These are phyloP conservation scores for Colletotrichum spaethianum DNA, from an alignment of 2,329 filamentous ascomycete genomes.

Conservation along the genomic window DNA sequence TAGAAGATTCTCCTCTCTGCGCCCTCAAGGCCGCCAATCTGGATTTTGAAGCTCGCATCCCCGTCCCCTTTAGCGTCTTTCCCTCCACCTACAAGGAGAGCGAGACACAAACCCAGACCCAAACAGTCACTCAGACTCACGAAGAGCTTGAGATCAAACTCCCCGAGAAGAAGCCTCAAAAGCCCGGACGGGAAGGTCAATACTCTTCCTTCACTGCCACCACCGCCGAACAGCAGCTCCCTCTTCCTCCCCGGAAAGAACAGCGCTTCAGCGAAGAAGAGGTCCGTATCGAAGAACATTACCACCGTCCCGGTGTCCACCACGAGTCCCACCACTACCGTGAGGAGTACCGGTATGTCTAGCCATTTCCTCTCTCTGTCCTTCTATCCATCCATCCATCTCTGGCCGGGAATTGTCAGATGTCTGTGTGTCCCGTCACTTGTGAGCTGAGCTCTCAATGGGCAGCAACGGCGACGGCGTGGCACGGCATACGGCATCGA, in stretches of 20 bases:
- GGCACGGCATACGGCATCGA: slow-evolving; percentile 23
- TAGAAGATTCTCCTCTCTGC: slow-evolving; percentile 75
- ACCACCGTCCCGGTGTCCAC: slow-evolving; percentile 79
- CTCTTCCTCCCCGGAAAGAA: slow-evolving; percentile 64
- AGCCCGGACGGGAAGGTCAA: slow-evolving; percentile 99
- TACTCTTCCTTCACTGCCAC: slow-evolving; percentile 80
- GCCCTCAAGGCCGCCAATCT: slow-evolving; percentile 89
- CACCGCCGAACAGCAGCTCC: slow-evolving; percentile 69
- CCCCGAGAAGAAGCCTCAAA: slow-evolving; percentile 63
- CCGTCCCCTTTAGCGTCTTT: slow-evolving; percentile 99
- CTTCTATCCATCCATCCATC: slow-evolving; percentile 21
- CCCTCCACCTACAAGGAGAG: slow-evolving; percentile 91
- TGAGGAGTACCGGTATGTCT: slow-evolving; percentile 69
- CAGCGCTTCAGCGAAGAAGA: slow-evolving; percentile 84
- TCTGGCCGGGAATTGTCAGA: background rate
- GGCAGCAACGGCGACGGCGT: background rate
- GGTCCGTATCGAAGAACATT: slow-evolving; percentile 82
- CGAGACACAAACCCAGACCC: slow-evolving; percentile 55
- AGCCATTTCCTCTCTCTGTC: slow-evolving; percentile 6
- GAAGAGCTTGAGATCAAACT: slow-evolving; percentile 92
- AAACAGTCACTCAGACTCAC: slow-evolving; percentile 73
- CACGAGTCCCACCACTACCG: slow-evolving; percentile 63
- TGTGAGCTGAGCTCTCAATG: background rate
- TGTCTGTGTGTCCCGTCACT: background rate
- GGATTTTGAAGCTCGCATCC: slow-evolving; percentile 99